Evolutionary conservation across 2,329 filamentous ascomycete species (phyloP).

Genomic region (Alternaria atra): DNA sequence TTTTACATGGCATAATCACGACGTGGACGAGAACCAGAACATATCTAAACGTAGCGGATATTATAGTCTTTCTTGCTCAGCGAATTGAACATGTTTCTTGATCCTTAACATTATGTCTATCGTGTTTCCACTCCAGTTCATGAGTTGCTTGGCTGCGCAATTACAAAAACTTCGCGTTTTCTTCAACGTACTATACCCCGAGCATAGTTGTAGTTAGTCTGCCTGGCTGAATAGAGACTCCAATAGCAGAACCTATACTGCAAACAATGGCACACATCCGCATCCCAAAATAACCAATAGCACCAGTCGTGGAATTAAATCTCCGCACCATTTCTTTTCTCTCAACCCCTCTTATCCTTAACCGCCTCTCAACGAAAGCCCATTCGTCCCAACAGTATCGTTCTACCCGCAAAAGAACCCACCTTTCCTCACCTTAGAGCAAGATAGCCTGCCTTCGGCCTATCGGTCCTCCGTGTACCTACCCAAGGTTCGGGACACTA

Average conservation of each 20-base stretch:
- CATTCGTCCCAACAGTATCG: background rate
- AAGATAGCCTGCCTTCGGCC: background rate
- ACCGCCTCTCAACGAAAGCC: background rate
- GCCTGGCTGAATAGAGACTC: background rate
- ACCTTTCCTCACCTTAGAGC: background rate
- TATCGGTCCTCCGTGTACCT: background rate
- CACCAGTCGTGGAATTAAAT: background rate
- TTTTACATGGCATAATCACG: constrained; percentile 19
- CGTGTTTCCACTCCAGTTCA: background rate
- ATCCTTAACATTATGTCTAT: background rate
- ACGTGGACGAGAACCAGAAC: constrained; percentile 20
- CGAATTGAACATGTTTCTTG: constrained; percentile 12
- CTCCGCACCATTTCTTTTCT: background rate
- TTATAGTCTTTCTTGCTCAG: constrained; percentile 12
- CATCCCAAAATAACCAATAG: background rate
- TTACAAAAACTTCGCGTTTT: background rate
- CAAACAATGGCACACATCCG: background rate
- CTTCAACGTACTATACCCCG: background rate
- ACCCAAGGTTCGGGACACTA: background rate
- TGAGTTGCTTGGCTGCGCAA: background rate
- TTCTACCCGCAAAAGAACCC: background rate
- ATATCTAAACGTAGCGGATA: constrained; percentile 18
- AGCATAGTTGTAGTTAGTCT: background rate
- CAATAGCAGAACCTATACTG: background rate
- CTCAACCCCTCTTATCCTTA: background rate